These are phyloP conservation scores for Dryadomyces quercus-mongolicae DNA, from an alignment of 2,329 filamentous ascomycete species.

Conservation along the genomic window DNA sequence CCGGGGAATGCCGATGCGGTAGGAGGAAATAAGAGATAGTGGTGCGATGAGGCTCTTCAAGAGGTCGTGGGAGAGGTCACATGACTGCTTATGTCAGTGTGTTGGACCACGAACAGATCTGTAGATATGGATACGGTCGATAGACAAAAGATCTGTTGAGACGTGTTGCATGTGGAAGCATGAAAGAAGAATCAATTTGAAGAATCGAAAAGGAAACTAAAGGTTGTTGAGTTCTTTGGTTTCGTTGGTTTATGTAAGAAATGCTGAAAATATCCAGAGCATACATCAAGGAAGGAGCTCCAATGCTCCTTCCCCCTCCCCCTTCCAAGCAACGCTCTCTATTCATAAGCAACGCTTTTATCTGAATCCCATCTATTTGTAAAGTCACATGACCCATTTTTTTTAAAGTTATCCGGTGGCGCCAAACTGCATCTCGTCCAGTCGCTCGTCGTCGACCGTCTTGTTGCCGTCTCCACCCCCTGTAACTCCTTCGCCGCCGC, in stretches of 20 bases:
- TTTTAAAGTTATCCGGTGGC: neutral
- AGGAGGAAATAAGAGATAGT: constrained; percentile 13
- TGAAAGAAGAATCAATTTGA: too few species aligned
- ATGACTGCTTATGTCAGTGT: too few species aligned
- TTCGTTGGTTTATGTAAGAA: too few species aligned
- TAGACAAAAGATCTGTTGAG: neutral
- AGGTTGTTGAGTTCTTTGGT: neutral
- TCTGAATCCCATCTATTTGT: neutral
- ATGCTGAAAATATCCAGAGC: neutral
- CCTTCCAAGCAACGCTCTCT: neutral
- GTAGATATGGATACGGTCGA: neutral
- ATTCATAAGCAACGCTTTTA: neutral
- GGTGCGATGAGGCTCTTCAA: too few species aligned
- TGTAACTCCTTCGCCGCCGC: neutral
- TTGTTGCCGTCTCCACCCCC: neutral
- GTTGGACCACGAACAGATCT: neutral
- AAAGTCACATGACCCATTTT: neutral
- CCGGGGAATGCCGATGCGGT: constrained; percentile 81
- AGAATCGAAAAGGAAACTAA: constrained; percentile 8
- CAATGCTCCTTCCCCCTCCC: too few species aligned
- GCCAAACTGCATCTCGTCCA: constrained; percentile 11
- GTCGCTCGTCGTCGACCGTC: constrained; percentile 8
- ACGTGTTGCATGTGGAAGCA: too few species aligned
- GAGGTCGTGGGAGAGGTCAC: too few species aligned
- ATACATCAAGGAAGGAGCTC: neutral